Conservation (phyloP, 768 basidiomycete species). For the Pholiota molesta region DNA sequence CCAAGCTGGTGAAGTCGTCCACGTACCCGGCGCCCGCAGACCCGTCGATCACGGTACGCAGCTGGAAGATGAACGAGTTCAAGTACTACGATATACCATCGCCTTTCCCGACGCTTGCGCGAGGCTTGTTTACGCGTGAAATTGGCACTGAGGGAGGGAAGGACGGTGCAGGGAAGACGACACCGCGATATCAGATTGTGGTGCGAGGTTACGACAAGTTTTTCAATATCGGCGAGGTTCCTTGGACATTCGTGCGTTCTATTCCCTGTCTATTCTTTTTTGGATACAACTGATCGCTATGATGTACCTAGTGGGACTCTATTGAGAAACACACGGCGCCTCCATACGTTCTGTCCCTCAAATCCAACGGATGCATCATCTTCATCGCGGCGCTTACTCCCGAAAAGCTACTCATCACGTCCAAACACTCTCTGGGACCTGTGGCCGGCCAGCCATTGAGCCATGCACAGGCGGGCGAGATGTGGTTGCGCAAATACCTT, state of each 20-base stretch:
- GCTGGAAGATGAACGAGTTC: constrained; percentile 99
- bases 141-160: constrained; percentile 24
- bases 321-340: constrained; percentile 69
- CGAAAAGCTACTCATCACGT: constrained; percentile 78
- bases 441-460: constrained; percentile 44
- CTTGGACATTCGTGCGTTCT: constrained; percentile 84
- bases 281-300: neutral
- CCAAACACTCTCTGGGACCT: constrained; percentile 88
- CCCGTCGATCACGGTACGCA: constrained; percentile 58
- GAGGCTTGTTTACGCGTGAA: constrained; percentile 83
- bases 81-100: constrained; percentile 90
- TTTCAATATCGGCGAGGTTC: constrained; percentile 96
- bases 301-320: constrained; percentile 64
- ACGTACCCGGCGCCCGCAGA: constrained; percentile 61
- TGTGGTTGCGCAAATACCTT: constrained; percentile 79
- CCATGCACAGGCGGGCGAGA: constrained; percentile 84
- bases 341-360: constrained; percentile 86
- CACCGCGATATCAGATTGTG: constrained; percentile 59
- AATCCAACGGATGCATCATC: constrained; percentile 97
- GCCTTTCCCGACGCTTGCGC: constrained; percentile 93
- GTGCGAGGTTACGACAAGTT: constrained; percentile 98
- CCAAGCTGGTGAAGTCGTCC: constrained; percentile 68
- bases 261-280: constrained; percentile 8
- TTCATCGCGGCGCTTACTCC: constrained; percentile 87
- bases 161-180: constrained; percentile 23